phyloP scores from a whole-genome alignment of 495 filamentous ascomycete genomes.

The Penicillium canariense region DNA sequence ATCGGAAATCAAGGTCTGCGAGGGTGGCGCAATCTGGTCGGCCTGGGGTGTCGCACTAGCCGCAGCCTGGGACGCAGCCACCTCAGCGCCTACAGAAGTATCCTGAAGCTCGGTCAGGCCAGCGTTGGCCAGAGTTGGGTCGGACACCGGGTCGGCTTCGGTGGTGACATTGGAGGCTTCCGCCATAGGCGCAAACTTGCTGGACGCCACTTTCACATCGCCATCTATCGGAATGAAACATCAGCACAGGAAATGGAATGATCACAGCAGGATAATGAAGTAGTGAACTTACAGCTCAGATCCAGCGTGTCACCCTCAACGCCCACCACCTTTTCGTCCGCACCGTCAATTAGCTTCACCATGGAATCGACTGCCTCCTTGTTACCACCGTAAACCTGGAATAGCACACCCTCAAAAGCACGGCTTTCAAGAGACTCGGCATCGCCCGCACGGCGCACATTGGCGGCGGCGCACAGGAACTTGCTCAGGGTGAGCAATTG shows the following conservation, averaged over 20 bases:
- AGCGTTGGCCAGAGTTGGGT: slow-evolving; percentile 76
- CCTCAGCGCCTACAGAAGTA: slow-evolving; percentile 24
- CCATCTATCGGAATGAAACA: slow-evolving; percentile 46
- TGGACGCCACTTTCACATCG: slow-evolving; percentile 61
- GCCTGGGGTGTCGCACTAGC: slow-evolving; percentile 24
- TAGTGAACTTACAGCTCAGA: slow-evolving; percentile 66
- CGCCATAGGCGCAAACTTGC: slow-evolving; percentile 34
- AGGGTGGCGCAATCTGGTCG: slow-evolving; percentile 40
- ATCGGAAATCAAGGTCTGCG: slow-evolving; percentile 56
- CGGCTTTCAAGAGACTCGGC: slow-evolving; percentile 67
- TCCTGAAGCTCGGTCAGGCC: slow-evolving; percentile 69
- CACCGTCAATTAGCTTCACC: slow-evolving; percentile 79
- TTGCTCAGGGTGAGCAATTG: slow-evolving; percentile 68
- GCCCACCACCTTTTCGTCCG: slow-evolving; percentile 65
- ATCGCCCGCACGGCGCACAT: slow-evolving; percentile 62
- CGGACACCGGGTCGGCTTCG: slow-evolving; percentile 50
- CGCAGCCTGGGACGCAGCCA: slow-evolving; percentile 19
- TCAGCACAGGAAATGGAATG: background rate
- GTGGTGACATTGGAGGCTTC: slow-evolving; percentile 24
- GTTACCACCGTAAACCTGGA: slow-evolving; percentile 85
- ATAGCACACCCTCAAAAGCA: slow-evolving; percentile 87
- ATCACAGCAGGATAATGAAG: background rate
- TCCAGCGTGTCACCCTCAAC: slow-evolving; percentile 62
- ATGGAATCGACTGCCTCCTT: slow-evolving; percentile 77
- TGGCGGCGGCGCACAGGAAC: slow-evolving; percentile 76